phyloP scores from a whole-genome alignment of 148 eudicot genomes.

The Rheum nobile region DNA sequence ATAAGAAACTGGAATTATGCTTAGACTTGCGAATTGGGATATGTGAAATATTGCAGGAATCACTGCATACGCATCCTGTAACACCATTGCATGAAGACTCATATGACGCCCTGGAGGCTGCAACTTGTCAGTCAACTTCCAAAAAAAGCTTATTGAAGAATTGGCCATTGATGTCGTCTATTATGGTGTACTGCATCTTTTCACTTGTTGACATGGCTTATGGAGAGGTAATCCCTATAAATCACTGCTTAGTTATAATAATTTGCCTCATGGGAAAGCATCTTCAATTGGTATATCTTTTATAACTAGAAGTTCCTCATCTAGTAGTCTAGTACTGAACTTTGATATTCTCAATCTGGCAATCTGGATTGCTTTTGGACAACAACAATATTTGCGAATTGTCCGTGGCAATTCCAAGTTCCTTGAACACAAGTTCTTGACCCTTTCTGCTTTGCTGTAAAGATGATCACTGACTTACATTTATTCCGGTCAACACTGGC shows the following conservation, averaged over 20 bases:
- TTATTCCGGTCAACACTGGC: not conserved
- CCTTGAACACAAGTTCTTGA: too few relatives aligned
- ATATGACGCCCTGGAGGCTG: slow-evolving; percentile 36
- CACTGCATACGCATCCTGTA: slow-evolving; percentile 51
- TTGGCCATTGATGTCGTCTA: slow-evolving; percentile 89
- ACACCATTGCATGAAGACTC: slow-evolving; percentile 15
- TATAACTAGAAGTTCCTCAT: not conserved
- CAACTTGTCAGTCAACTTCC: slow-evolving; percentile 12
- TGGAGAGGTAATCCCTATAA: slow-evolving; percentile 40
- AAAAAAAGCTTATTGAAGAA: slow-evolving; percentile 48
- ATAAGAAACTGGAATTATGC: not conserved
- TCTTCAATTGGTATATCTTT: not conserved
- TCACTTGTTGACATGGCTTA: slow-evolving; percentile 95
- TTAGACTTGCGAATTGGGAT: not conserved
- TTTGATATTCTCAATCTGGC: not conserved
- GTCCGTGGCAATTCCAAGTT: not conserved
- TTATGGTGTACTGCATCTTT: slow-evolving; percentile 69
- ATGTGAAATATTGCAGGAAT: slow-evolving; percentile 36
- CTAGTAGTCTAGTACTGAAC: not conserved
- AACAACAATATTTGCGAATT: not conserved
- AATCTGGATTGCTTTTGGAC: not conserved
- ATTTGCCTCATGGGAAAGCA: not conserved
- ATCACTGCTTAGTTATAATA: not conserved
- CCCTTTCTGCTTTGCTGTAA: not conserved
- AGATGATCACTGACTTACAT: not conserved